Percentiles rank a stretch among this genome's conserved stretches.
Evolutionary conservation across 352 stramenopile species (phyloP).

Genomic region (Peronospora tabacina): DNA sequence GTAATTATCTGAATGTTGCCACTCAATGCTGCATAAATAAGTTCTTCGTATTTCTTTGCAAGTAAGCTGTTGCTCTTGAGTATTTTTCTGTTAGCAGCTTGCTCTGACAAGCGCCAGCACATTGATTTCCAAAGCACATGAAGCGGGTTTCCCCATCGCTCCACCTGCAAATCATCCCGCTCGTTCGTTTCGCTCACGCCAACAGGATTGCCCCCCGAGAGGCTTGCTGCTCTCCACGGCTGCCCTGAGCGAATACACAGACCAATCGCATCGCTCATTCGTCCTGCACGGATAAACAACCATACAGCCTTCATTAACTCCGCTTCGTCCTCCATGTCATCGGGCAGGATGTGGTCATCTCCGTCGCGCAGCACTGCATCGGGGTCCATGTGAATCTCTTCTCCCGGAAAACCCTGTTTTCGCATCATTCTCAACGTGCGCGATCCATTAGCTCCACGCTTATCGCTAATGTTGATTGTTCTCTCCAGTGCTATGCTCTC

Average conservation of each 20-base stretch:
- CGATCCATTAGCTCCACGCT: conserved; percentile 37
- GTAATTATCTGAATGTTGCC: conserved; percentile 63
- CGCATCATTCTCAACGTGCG: conserved; percentile 58
- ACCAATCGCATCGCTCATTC: conserved; percentile 56
- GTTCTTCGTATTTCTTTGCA: conserved; percentile 62
- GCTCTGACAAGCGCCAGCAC: conserved; percentile 77
- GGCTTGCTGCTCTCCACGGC: conserved; percentile 68
- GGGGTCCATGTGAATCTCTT: conserved; percentile 53
- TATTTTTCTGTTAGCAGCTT: conserved; percentile 31
- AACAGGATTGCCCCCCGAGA: conserved; percentile 53
- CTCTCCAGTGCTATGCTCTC: conserved; percentile 72
- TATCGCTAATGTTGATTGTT: conserved; percentile 51
- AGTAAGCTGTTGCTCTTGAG: conserved; percentile 56
- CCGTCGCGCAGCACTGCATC: conserved; percentile 60
- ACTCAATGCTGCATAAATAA: conserved; percentile 75
- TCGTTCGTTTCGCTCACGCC: conserved; percentile 53
- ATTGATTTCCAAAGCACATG: conserved; percentile 82
- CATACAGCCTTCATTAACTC: conserved; percentile 71
- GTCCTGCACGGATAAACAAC: conserved; percentile 61
- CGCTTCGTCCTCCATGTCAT: conserved; percentile 76
- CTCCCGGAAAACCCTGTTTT: conserved; percentile 34
- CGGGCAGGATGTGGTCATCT: conserved; percentile 50
- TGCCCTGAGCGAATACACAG: conserved; percentile 68
- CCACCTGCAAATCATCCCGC: conserved; percentile 35
- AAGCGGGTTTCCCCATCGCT: conserved; percentile 76